Percentiles rank a stretch among this genome's conserved stretches.
Evolutionary conservation across 495 filamentous ascomycete species (phyloP).

Genomic region (Hypoxylon cercidicola): DNA sequence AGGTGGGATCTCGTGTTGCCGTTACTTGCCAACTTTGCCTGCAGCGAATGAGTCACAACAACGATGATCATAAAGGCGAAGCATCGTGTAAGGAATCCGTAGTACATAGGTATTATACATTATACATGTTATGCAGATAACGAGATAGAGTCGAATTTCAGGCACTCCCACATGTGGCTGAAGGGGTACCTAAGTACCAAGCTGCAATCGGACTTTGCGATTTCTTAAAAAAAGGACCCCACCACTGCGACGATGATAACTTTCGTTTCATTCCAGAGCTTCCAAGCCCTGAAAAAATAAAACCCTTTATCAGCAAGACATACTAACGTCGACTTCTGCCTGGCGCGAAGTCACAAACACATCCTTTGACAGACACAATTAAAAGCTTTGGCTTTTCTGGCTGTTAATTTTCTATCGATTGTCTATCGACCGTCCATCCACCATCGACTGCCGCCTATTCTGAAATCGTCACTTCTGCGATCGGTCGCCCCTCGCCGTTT

Average conservation of each 20-base stretch:
- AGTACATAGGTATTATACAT: too few species aligned
- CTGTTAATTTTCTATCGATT: too few species aligned
- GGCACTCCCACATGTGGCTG: conserved; percentile 16
- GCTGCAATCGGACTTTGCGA: background rate
- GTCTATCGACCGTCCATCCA: too few species aligned
- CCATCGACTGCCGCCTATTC: too few species aligned
- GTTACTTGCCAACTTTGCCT: too few species aligned
- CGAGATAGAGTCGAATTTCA: too few species aligned
- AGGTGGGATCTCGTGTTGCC: too few species aligned
- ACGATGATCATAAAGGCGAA: background rate
- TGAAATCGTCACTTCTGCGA: conserved; percentile 20
- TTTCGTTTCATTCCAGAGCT: conserved; percentile 18
- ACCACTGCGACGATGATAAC: conserved; percentile 22
- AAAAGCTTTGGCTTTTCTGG: background rate
- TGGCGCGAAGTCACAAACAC: conserved; percentile 37
- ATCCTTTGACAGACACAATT: too few species aligned
- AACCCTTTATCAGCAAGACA: background rate
- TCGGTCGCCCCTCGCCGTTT: conserved; percentile 25
- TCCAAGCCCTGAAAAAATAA: conserved; percentile 5
- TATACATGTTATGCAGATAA: too few species aligned
- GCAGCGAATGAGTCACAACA: background rate
- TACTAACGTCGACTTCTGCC: conserved; percentile 27
- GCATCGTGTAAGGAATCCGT: too few species aligned
- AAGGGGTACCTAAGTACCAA: conserved; percentile 5
- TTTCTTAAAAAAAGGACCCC: conserved; percentile 18